Conservation (phyloP, 2,329 filamentous ascomycete genomes). For the Pyricularia grisea region DNA sequence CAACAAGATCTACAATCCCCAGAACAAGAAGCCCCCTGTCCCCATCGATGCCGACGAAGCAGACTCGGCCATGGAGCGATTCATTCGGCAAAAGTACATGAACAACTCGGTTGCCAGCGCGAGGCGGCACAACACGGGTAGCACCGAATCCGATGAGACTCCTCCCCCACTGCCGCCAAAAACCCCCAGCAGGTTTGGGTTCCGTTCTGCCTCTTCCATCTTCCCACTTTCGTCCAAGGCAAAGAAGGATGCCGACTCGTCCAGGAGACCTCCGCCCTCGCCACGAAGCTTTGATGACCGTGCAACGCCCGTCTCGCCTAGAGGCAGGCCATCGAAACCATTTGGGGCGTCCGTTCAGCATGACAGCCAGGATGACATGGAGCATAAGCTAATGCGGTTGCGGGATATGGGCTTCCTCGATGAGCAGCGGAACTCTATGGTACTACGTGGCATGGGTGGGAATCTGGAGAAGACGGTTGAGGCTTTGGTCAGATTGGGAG, state of each 20-base stretch:
- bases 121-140: slow-evolving; percentile 30
- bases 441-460: slow-evolving; percentile 75
- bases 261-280: slow-evolving; percentile 21
- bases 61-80: slow-evolving; percentile 89
- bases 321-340: slow-evolving; percentile 55
- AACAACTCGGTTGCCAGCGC: slow-evolving; percentile 29
- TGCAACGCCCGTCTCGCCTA: slow-evolving; percentile 27
- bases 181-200: slow-evolving; percentile 52
- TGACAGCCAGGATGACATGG: slow-evolving; percentile 46
- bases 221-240: slow-evolving; percentile 54
- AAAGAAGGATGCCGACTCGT: slow-evolving; percentile 38
- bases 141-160: slow-evolving; percentile 45
- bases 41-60: slow-evolving; percentile 88
- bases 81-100: slow-evolving; percentile 91
- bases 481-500: slow-evolving; percentile 72
- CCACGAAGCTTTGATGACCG: slow-evolving; percentile 22
- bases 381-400: slow-evolving; percentile 67
- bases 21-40: slow-evolving; percentile 71
- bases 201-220: slow-evolving; percentile 55
- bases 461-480: slow-evolving; percentile 83
- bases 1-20: slow-evolving; percentile 84
- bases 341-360: slow-evolving; percentile 61
- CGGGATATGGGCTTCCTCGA: slow-evolving; percentile 90
- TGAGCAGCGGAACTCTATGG: slow-evolving; percentile 67
- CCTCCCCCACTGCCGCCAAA: slow-evolving; percentile 55